Base-by-base conservation (phyloP, 2,329 filamentous ascomycete species). In the Curvularia sp. region DNA sequence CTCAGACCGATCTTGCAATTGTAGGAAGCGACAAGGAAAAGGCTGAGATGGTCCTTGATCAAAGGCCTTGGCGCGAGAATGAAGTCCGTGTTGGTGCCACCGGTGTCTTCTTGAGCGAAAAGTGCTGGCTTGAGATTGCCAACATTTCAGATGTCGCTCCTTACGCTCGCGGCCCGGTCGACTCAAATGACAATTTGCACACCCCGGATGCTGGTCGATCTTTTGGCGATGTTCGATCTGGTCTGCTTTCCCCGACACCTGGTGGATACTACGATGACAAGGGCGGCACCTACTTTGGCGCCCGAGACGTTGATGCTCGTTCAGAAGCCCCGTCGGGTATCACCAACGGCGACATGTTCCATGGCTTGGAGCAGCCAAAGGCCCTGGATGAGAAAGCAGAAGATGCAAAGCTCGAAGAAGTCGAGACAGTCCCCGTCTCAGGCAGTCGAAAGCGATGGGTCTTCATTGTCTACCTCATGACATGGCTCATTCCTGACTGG, bases 321-420 rank as follows among this genome's bases (percentile, higher is more conserved):
- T 98, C 95, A 28, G 95, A 99, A 50, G 93, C 94, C 7, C 94
- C 93, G 3, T 97, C 94, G n/a, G 93, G 92, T 5, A 90, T 97
- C 74, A 91, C 93, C 47, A 91, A 86, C 52, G 64, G 95, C 7
- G 95, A 99, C 75, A 97, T 99, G 94, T 99, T 99, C 83, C 92
- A 93, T 72, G 97, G 97, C 70, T 83, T 98, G 7, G 94, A 98
- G 67, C 97, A 94, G 6, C 87, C 92, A 63, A 91, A 96, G 74
- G 91, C 97, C 74, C 92, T 99, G 86, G 92, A 94, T 0, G 94
- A 98, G 79, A 94, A 96, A 66, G 92, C 92, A 60, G 96, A 97
- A 65, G 92, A 96, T 66, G 92, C 94, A 78, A 88, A 91, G 15
- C 86, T 97, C 79, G 87, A 91, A 59, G 94, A 97, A 77, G 91